Base-by-base conservation (phyloP, 352 stramenopile genomes). In the Globisporangium yorkense region DNA sequence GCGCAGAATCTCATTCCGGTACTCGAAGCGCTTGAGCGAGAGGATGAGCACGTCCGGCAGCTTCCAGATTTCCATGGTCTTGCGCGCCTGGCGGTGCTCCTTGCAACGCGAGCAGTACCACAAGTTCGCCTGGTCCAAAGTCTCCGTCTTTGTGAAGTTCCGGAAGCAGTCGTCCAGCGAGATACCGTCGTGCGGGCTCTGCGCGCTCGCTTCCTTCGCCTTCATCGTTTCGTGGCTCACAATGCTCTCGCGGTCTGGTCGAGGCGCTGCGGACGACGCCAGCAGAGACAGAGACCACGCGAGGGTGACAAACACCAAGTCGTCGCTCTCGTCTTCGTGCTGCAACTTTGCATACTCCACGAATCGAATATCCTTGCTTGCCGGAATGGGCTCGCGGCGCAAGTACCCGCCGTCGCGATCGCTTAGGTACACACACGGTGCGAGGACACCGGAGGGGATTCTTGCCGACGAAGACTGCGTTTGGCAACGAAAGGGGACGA, bases 11-110 rank as follows among this genome's bases (percentile, higher is more conserved):
- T 89, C 75, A 51, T 90, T 93, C 40, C 82, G 80, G 49, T 95
- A 94, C 63, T 96, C 85, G 53, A 96, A 96, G 15, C 87, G 72
- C 73, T 96, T 96, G 55, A 96, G 78, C 40, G 83, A 89, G 20
- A 96, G 58, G 41, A 96, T 81, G 15, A 96, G 71, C 27, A 96
- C 72, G 39, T 93, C 77, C 7, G 87, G 87, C 27, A 89, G 59
- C 40, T 80, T 77, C 74, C 82, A 93, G 55, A 90, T 86, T 49
- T 92, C 77, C 75, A 94, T 89, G 0, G 72, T 89, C 59, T 92
- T 92, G 31, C 72, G 66, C 48, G 84, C 83, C 63, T 89, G 84
- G 18, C 73, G 71, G 56, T 93, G 87, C 60, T 89, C 71, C 57
- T 92, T 77, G 62, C 87, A 96, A 45, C 71, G 75, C 44, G 64